A percentile compares a stretch with the other conserved stretches of the same genome.
These are phyloP conservation scores for Phytophthora melonis DNA, from an alignment of 352 stramenopile species.

Conservation along the genomic window DNA sequence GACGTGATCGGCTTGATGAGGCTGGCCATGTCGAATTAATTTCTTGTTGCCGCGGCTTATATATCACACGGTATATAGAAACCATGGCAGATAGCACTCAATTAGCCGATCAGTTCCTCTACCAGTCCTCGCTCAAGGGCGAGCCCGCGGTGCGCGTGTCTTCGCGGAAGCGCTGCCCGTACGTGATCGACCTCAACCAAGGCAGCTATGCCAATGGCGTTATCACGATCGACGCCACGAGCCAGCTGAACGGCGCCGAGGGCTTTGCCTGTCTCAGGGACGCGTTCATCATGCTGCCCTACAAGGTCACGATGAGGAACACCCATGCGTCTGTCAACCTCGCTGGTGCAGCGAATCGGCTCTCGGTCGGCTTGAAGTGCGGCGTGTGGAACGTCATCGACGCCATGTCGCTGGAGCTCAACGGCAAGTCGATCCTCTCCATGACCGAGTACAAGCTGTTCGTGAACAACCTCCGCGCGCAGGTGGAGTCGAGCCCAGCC, in stretches of 20 bases:
- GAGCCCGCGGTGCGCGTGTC: not conserved
- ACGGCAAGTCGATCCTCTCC: not conserved
- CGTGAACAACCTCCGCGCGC: not conserved
- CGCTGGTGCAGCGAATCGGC: too few species aligned
- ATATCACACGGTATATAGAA: too few species aligned
- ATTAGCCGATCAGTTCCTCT: not conserved
- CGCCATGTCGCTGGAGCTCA: not conserved
- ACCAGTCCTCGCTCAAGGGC: not conserved
- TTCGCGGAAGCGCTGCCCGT: not conserved
- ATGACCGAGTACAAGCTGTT: not conserved
- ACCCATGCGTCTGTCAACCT: too few species aligned
- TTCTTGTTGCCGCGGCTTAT: not conserved
- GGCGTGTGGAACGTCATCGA: not conserved
- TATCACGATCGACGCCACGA: not conserved
- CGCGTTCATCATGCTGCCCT: not conserved
- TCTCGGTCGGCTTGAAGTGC: not conserved
- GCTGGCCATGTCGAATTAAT: not conserved
- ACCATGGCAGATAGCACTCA: not conserved
- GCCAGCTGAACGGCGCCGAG: not conserved
- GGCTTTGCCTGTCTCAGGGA: not conserved
- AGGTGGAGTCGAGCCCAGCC: not conserved
- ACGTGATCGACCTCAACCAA: not conserved
- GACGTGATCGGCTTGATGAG: constrained; percentile 9
- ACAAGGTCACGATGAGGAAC: not conserved
- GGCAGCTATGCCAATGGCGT: not conserved